These are phyloP conservation scores for Ascochyta viciae-villosae DNA, from an alignment of 2,329 filamentous ascomycete species.

Conservation along the genomic window DNA sequence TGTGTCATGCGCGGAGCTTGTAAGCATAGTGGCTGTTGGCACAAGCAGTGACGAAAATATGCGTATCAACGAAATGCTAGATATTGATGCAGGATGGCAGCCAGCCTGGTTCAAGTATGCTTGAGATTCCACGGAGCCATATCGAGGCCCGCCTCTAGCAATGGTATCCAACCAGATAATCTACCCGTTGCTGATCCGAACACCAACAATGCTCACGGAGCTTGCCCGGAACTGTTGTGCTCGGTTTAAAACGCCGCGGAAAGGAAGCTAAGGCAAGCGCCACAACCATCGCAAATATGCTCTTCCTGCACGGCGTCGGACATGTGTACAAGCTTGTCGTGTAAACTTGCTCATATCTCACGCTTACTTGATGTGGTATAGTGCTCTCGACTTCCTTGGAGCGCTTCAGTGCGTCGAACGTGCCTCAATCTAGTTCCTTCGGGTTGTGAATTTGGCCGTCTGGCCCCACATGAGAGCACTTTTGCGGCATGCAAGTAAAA, in stretches of 20 bases:
- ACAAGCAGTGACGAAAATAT: background rate
- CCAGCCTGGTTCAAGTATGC: background rate
- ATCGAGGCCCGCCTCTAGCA: background rate
- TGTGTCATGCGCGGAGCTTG: background rate
- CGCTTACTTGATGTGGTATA: background rate
- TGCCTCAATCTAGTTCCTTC: too few relatives aligned
- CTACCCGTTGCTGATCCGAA: background rate
- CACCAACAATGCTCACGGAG: background rate
- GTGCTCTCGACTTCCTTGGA: background rate
- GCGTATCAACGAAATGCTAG: background rate
- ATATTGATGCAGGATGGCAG: background rate
- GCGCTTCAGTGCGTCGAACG: too few relatives aligned
- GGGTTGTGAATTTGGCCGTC: too few relatives aligned
- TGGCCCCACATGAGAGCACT: too few relatives aligned
- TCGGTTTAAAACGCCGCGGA: background rate
- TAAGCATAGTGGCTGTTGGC: background rate
- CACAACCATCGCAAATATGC: background rate
- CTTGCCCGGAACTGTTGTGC: background rate
- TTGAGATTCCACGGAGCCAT: background rate
- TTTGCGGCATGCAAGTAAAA: too few relatives aligned
- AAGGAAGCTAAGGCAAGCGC: background rate
- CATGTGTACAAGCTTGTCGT: background rate
- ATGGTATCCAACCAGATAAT: background rate
- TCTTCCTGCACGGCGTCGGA: background rate
- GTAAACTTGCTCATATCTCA: background rate